Evolutionary conservation across 371 early-diverging fungal genomes (phyloP).

Genomic region (Umbelopsis sp.): DNA sequence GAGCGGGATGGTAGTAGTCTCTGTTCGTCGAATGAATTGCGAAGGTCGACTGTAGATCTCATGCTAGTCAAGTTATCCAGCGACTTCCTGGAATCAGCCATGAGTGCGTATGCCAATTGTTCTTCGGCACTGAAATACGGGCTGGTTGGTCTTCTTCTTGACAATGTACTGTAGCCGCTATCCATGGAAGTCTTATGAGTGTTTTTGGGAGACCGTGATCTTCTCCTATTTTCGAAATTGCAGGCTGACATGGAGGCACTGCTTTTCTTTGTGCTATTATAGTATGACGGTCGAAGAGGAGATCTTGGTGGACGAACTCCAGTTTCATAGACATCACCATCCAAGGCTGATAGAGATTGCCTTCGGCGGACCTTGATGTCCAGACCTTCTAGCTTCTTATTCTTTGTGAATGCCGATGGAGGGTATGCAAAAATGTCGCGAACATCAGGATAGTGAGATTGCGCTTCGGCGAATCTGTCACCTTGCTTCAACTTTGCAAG

Average conservation of each 20-base stretch:
- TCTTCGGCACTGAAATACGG: background rate
- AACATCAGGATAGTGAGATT: slow-evolving; percentile 16
- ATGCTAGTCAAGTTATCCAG: background rate
- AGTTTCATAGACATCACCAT: slow-evolving; percentile 8
- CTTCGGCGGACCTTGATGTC: slow-evolving; percentile 6
- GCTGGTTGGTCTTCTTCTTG: background rate
- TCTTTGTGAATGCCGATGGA: background rate
- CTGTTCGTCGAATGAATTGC: slow-evolving; percentile 10
- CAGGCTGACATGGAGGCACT: background rate
- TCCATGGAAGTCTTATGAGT: slow-evolving; percentile 3
- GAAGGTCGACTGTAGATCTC: background rate
- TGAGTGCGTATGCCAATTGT: background rate
- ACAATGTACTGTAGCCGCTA: background rate
- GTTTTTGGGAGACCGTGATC: slow-evolving; percentile 1
- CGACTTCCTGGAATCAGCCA: background rate
- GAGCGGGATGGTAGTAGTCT: slow-evolving; percentile 2
- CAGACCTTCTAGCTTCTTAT: background rate
- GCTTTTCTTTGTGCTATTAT: background rate
- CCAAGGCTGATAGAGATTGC: slow-evolving; percentile 8
- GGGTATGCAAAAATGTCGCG: slow-evolving; percentile 17
- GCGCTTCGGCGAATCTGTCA: slow-evolving; percentile 13
- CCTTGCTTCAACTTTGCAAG: slow-evolving; percentile 12
- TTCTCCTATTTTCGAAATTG: background rate
- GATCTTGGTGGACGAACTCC: slow-evolving; percentile 12
- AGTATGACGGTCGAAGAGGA: slow-evolving; percentile 1